phyloP scores from a whole-genome alignment of 306 rosid genomes.

The Oemleria cerasiformis region DNA sequence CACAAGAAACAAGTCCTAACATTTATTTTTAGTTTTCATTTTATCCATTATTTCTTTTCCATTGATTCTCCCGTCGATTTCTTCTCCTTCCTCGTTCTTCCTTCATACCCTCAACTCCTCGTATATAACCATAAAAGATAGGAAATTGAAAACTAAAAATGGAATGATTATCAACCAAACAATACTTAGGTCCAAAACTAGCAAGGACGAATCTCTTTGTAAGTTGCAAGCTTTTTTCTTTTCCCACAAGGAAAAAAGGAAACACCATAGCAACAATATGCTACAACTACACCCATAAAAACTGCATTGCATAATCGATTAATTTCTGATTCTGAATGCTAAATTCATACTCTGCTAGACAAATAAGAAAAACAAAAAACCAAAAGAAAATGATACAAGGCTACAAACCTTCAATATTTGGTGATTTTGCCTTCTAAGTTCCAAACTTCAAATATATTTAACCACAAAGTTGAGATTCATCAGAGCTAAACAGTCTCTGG shows the following conservation, averaged over 20 bases:
- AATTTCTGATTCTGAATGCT: neutral
- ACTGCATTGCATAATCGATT: neutral
- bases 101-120: too few relatives aligned
- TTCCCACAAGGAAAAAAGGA: neutral
- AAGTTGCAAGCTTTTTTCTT: too few relatives aligned
- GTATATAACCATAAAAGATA: too few relatives aligned
- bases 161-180: too few relatives aligned
- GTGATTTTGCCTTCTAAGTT: neutral
- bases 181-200: too few relatives aligned
- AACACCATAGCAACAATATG: neutral
- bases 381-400: neutral
- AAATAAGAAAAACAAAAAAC: neutral
- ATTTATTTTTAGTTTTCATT: too few relatives aligned
- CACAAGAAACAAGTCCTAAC: too few relatives aligned
- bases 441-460: neutral
- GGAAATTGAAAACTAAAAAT: too few relatives aligned
- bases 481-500: constrained; percentile 12
- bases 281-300: neutral
- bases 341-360: neutral
- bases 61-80: too few relatives aligned
- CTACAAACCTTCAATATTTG: neutral
- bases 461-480: neutral
- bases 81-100: too few relatives aligned
- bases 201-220: too few relatives aligned
- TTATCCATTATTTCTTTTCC: too few relatives aligned